Base-by-base conservation (phyloP, 176 grass and related monocot genomes). In the Aegilops umbellulata region DNA sequence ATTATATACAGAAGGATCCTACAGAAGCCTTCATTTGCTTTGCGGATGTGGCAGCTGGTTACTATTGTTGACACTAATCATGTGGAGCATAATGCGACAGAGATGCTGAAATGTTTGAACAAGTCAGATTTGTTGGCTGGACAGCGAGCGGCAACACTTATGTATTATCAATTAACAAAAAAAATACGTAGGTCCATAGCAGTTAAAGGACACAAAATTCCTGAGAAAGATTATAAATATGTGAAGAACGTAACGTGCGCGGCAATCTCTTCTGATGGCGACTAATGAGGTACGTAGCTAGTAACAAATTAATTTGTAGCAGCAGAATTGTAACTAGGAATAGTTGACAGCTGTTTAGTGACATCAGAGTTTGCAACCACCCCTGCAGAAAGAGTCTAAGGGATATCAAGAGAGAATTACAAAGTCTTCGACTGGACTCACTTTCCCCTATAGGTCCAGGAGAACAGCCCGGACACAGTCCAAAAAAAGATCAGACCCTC, bases 1-100 rank as follows among this genome's bases (percentile, higher is more conserved):
- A 4, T 30, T 55, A 1, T 0, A 19, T 1, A 31, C 15, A 49
- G 64, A 57, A 66, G 6, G 20, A 25, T 85, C 31, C 22, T 26
- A n/a, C 66, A 53, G 76, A 84, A 84, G 57, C 67, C 74, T 84
- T 67, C 49, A 24, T 13, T 57, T 13, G 57, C 55, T 83, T 62
- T 71, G 36, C 38, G 17, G 55, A 10, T 64, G 19, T 20, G 17
- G 22, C 32, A 65, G 0, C 7, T 55, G 8, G 16, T 38, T 10
- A 29, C 2, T 47, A 4, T 12, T 41, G 24, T 51, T 34, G 60
- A 87, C 24, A 11, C 15, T 38, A 76, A 67, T 82, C 31, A 76
- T 41, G 8, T 31, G 7, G 23, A 69, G 63, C 32, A 79, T 60
- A 69, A 78, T 29, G 36, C 26, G 23, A 82, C 32, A 65, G 29